Percentiles rank a stretch among this genome's conserved stretches.
These are phyloP conservation scores for Mortierella polycephala DNA, from an alignment of 371 early-diverging fungal species.

Conservation along the genomic window DNA sequence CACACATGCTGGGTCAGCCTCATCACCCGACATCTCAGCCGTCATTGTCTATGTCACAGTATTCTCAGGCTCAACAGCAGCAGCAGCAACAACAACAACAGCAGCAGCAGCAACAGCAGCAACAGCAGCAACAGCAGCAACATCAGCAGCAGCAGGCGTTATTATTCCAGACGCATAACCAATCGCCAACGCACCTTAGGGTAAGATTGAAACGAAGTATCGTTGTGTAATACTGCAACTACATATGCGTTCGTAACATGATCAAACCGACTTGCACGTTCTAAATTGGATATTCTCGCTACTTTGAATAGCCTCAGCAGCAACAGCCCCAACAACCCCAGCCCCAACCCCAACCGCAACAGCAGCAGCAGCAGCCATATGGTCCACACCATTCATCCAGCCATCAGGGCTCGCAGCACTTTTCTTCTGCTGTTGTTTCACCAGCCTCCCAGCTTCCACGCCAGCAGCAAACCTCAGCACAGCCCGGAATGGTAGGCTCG, in stretches of 20 bases:
- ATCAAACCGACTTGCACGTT: too few relatives aligned
- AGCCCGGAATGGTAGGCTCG: conserved; percentile 24
- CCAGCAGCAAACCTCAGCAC: conserved; percentile 35
- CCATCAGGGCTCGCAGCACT: conserved; percentile 43
- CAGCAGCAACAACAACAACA: conserved; percentile 24
- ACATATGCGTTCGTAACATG: not conserved
- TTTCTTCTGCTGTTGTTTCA: conserved; percentile 28
- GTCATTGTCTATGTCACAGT: conserved; percentile 31
- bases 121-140: conserved; percentile 34
- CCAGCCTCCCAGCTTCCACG: conserved; percentile 39
- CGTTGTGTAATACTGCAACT: not conserved
- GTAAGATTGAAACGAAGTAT: conserved; percentile 6
- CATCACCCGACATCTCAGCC: conserved; percentile 34
- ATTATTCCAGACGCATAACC: conserved; percentile 27
- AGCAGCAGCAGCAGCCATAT: conserved; percentile 36
- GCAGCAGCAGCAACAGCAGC: conserved; percentile 15
- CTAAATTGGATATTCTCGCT: not conserved
- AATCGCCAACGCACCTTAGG: conserved; percentile 35
- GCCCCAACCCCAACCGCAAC: conserved; percentile 5
- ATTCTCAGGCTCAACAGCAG: conserved; percentile 31
- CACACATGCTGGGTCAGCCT: conserved; percentile 36
- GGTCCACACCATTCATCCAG: conserved; percentile 32
- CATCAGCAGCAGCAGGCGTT: conserved; percentile 33
- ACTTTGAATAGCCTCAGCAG: conserved; percentile 13
- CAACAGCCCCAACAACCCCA: conserved; percentile 21